Evolutionary conservation across 805 yeast species (phyloP).

Genomic region (Scheffersomyces lignosus): DNA sequence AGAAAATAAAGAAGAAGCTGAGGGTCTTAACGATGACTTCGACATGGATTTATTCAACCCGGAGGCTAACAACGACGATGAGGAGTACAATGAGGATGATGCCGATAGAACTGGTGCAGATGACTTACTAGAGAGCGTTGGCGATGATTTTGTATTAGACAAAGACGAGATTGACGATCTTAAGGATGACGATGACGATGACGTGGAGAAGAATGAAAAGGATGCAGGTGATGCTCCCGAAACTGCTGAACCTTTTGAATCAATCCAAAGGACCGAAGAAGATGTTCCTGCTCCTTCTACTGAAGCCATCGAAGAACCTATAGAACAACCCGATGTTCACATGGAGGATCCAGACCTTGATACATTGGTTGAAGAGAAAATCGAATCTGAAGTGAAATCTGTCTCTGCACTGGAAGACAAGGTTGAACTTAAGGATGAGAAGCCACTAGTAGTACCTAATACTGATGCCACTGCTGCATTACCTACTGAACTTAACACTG

Average conservation of each 20-base stretch:
- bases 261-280: neutral
- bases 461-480: too few species aligned
- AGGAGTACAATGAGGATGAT: neutral
- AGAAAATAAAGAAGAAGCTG: slow-evolving; percentile 2
- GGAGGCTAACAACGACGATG: neutral
- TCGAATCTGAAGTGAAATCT: too few species aligned
- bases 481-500: too few species aligned
- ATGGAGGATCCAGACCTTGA: slow-evolving; percentile 1
- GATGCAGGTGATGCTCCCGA: neutral
- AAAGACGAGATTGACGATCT: slow-evolving; percentile 50
- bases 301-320: neutral
- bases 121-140: too few species aligned
- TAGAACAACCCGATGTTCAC: neutral
- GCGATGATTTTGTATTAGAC: slow-evolving; percentile 52
- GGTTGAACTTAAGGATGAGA: too few species aligned
- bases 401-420: too few species aligned
- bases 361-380: slow-evolving; percentile 16
- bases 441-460: too few species aligned
- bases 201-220: slow-evolving; percentile 2
- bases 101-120: neutral
- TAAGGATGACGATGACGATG: slow-evolving; percentile 16
- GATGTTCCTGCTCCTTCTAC: neutral
- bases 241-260: neutral
- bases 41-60: slow-evolving; percentile 1
- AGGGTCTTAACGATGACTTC: slow-evolving; percentile 4